Conservation (phyloP, 1,139 yeast genomes). For the Zhuliangozyma parablackwelliae region DNA sequence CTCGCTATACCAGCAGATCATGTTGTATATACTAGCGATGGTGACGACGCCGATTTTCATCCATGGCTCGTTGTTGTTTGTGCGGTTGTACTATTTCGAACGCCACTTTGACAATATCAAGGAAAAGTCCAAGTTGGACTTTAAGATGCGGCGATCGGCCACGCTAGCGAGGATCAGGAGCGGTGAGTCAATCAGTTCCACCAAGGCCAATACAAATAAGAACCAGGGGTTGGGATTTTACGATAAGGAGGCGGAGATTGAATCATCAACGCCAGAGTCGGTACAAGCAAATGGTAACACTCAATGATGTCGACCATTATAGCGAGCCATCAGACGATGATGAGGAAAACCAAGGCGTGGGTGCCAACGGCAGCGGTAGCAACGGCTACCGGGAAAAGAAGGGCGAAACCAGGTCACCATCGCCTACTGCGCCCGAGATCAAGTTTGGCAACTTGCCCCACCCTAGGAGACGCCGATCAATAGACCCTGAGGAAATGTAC, state of each 20-base stretch:
- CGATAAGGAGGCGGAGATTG: slow-evolving; percentile 6
- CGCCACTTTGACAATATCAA: slow-evolving; percentile 81
- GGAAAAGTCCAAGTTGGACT: slow-evolving; percentile 66
- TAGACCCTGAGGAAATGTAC: slow-evolving; percentile 80
- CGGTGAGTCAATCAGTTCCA: slow-evolving; percentile 21
- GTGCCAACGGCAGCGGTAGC: neutral
- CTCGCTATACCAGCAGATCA: slow-evolving; percentile 72
- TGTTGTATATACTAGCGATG: slow-evolving; percentile 54
- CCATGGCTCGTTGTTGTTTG: slow-evolving; percentile 71
- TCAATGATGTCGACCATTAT: slow-evolving; percentile 23
- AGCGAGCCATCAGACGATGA: slow-evolving; percentile 37
- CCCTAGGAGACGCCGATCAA: slow-evolving; percentile 43
- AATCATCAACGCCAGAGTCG: neutral
- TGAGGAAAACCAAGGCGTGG: neutral
- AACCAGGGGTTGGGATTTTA: slow-evolving; percentile 31
- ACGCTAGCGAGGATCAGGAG: slow-evolving; percentile 60
- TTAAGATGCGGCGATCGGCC: slow-evolving; percentile 74
- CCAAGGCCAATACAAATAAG: slow-evolving; percentile 32
- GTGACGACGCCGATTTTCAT: slow-evolving; percentile 86
- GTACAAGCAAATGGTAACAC: too few relatives aligned
- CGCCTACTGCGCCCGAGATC: slow-evolving; percentile 18
- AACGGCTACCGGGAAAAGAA: too few relatives aligned
- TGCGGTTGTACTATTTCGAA: slow-evolving; percentile 89
- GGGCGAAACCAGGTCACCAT: neutral
- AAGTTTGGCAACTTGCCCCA: slow-evolving; percentile 39